These are phyloP conservation scores for Hortaea sp. DNA, from an alignment of 2,329 filamentous ascomycete species.

Conservation along the genomic window DNA sequence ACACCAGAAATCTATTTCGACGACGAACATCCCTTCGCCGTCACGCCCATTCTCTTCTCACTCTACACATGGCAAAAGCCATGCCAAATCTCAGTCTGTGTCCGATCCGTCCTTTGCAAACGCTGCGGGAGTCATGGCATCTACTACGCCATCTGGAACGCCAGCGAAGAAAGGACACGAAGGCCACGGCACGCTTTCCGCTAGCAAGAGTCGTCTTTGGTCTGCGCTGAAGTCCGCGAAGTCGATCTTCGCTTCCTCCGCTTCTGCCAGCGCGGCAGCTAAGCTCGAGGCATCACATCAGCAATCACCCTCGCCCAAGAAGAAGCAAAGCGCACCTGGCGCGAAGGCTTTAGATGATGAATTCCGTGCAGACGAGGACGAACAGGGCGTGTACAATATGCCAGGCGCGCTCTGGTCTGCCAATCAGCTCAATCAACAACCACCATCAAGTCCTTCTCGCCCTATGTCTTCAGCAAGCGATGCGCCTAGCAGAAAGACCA, in stretches of 20 bases:
- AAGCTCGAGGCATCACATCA: constrained; percentile 41
- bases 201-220: constrained; percentile 85
- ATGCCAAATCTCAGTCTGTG: constrained; percentile 48
- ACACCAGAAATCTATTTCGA: constrained; percentile 28
- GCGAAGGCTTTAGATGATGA: constrained; percentile 1
- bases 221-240: constrained; percentile 84
- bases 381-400: constrained; percentile 18
- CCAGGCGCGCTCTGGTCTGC: constrained; percentile 24
- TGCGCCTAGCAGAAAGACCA: constrained; percentile 38
- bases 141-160: constrained; percentile 50
- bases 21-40: constrained; percentile 35
- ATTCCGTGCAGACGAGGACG: constrained; percentile 10
- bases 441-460: constrained; percentile 13
- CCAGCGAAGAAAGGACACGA: constrained; percentile 42
- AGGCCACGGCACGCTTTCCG: constrained; percentile 70
- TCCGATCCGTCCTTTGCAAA: constrained; percentile 30
- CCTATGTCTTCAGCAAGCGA: constrained; percentile 18
- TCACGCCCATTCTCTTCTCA: constrained; percentile 23
- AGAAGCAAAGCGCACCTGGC: constrained; percentile 4
- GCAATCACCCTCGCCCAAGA: constrained; percentile 13
- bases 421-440: constrained; percentile 7
- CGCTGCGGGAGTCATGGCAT: constrained; percentile 16
- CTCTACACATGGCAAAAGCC: constrained; percentile 21
- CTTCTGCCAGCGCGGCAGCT: constrained; percentile 47
- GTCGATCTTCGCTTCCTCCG: constrained; percentile 71